A percentile compares a stretch with the other conserved stretches of the same genome.
These are phyloP conservation scores for Bipolaris sorokiniana DNA, from an alignment of 2,329 filamentous ascomycete species.

Conservation along the genomic window DNA sequence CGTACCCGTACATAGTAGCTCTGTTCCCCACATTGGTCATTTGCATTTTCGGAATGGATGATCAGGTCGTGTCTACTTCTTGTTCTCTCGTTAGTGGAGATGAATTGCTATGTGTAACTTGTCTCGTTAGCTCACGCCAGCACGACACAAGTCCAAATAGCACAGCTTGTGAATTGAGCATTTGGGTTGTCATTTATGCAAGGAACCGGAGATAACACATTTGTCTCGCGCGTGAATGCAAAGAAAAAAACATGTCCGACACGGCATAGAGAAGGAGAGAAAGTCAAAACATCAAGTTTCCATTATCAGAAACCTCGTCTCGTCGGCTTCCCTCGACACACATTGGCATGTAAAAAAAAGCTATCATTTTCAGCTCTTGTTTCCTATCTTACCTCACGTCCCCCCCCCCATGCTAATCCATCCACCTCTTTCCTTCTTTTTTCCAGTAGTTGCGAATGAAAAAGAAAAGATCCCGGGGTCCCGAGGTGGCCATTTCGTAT, in stretches of 20 bases:
- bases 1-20: too few relatives aligned
- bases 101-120: too few relatives aligned
- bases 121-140: too few relatives aligned
- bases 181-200: background rate
- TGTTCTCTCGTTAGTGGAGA: too few relatives aligned
- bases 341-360: background rate
- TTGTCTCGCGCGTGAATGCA: background rate
- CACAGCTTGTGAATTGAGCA: background rate
- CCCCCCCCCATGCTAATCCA: constrained; percentile 6
- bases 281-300: background rate
- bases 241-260: background rate
- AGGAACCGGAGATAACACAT: background rate
- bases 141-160: background rate
- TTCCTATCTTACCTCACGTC: background rate
- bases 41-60: too few relatives aligned
- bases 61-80: too few relatives aligned
- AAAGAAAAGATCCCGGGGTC: constrained; percentile 3
- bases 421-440: background rate
- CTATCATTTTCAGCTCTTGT: background rate
- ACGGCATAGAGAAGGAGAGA: background rate
- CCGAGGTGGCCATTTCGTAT: constrained; percentile 26
- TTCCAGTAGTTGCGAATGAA: background rate
- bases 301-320: background rate
- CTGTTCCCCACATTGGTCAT: too few relatives aligned
- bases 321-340: background rate